Conservation (phyloP, 2,329 filamentous ascomycete species). For the Fusarium denticulatum region DNA sequence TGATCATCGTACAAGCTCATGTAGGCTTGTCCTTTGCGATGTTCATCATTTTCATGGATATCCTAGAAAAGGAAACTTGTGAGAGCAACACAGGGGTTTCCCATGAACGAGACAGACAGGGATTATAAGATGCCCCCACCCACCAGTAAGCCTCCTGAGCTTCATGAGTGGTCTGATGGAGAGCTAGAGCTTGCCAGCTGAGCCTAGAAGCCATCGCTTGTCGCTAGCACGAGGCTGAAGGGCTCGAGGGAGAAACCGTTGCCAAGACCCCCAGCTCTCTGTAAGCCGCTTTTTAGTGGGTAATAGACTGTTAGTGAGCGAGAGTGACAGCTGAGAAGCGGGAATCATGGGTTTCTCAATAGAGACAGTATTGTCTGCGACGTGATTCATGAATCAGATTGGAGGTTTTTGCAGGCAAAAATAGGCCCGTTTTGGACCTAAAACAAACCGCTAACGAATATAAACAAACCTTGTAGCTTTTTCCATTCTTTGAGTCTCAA, state of each 20-base stretch:
- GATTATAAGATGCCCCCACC: constrained; percentile 9
- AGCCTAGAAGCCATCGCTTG: constrained; percentile 25
- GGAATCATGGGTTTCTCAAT: constrained; percentile 3
- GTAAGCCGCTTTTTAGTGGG: constrained; percentile 5
- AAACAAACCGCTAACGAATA: constrained; percentile 17
- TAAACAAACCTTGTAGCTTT: constrained; percentile 15
- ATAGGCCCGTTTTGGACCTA: neutral
- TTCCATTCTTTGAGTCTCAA: constrained; percentile 20
- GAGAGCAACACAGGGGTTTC: constrained; percentile 5
- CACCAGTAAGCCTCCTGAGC: constrained; percentile 20
- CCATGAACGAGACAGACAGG: constrained; percentile 17
- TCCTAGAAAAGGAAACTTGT: neutral
- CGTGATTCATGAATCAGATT: constrained; percentile 8
- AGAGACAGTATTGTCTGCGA: neutral
- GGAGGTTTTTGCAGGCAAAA: neutral
- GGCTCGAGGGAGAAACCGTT: constrained; percentile 23
- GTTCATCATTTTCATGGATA: neutral
- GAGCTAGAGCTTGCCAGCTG: constrained; percentile 33
- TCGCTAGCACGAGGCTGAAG: constrained; percentile 37
- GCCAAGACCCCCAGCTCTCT: constrained; percentile 28
- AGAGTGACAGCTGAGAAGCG: constrained; percentile 19
- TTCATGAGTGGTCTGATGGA: constrained; percentile 27
- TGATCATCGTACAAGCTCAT: neutral
- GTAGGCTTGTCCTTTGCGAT: neutral
- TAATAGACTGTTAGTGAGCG: neutral